Percentiles rank a stretch among this genome's conserved stretches.
Conservation (phyloP, 176 grass and related monocot species). For the Dendrocalamus sinicus region DNA sequence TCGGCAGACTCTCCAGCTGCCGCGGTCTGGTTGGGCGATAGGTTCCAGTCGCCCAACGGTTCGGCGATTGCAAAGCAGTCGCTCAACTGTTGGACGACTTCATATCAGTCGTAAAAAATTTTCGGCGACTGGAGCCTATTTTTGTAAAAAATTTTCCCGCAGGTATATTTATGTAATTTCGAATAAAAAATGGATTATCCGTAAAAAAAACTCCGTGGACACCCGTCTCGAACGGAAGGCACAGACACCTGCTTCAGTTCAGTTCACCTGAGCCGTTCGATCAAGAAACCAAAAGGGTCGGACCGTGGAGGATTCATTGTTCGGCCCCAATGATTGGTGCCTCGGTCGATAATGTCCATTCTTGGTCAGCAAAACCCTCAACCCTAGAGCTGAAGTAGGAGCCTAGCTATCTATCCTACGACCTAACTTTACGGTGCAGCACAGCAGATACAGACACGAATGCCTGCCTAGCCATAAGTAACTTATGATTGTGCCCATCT, state of each 20-base stretch:
- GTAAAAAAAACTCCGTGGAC: too few species aligned
- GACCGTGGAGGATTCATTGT: not conserved
- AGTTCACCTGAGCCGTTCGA: not conserved
- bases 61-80: too few species aligned
- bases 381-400: not conserved
- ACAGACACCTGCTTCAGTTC: too few species aligned
- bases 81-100: too few species aligned
- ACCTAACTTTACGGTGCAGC: constrained; percentile 21
- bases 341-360: not conserved
- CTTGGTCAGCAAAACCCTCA: not conserved
- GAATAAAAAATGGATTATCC: too few species aligned
- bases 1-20: too few species aligned
- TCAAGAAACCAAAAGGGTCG: not conserved
- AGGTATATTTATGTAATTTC: too few species aligned
- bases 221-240: not conserved
- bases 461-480: not conserved
- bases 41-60: too few species aligned
- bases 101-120: too few species aligned
- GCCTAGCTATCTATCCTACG: not conserved
- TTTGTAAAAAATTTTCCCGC: too few species aligned
- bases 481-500: not conserved
- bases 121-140: too few species aligned
- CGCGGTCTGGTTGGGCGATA: too few species aligned
- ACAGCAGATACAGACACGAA: not conserved
- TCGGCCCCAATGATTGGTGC: constrained; percentile 18